Base-by-base conservation (phyloP, 2,329 filamentous ascomycete genomes). In the Claviceps cyperi region DNA sequence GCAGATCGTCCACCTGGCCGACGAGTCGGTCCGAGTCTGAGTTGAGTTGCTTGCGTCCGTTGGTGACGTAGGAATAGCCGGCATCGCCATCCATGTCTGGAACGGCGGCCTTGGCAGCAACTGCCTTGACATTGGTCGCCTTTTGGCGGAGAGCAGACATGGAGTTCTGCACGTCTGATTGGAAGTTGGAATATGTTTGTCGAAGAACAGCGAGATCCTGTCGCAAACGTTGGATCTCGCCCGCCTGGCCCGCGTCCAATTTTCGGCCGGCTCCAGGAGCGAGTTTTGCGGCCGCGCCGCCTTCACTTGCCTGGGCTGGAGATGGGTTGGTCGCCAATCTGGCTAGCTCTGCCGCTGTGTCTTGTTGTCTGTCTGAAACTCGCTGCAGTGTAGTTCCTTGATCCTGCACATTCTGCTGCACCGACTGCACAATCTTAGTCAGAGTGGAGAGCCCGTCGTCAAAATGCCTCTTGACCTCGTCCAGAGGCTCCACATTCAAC, bases 401-500 rank as follows among this genome's bases (percentile, higher is more conserved):
- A 44, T 89, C 85, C 51, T 89, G 84, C 9, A 98, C 76, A 43
- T 86, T 83, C 49, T 85, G 84, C 64, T 85, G 87, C 52, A 98
- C 81, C 51, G 86, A 83, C 58, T 94, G 85, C n/a, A 98, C 81
- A 32, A 95, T 77, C 51, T 81, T 79, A 56, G 83, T 86, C 47
- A 98, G 72, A 6, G 83, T 81, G 9, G 83, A 83, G 47, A 98
- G 74, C 41, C 90, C 88, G 56, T 98, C 91, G 55, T 98, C 92
- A 56, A 98, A 89, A 62, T 97, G 92, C 46, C 83, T 82, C 69
- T 97, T 97, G 38, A 98, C 90, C 66, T 98, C 92, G 62, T 98
- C 92, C 4, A 98, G 75, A 15, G 84, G 79, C 62, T 98, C 92
- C 1, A 97, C 77, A 58, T 98, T 98, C 41, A 98, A 72, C 0